Evolutionary conservation across 768 basidiomycete genomes (phyloP).

Genomic region (Russula dissimulans): DNA sequence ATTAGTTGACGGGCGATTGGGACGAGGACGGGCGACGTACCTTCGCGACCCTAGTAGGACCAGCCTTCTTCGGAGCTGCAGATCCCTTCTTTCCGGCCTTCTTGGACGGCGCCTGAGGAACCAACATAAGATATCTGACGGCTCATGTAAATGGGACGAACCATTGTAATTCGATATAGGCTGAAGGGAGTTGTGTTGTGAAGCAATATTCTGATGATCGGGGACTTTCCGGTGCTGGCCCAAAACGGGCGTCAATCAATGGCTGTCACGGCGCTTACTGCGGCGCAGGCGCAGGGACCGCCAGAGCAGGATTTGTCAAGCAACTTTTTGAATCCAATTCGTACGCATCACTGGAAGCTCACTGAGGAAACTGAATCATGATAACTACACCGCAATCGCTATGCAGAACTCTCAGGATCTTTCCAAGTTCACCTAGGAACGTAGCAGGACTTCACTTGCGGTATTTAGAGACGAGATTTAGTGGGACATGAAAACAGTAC

Average conservation of each 20-base stretch:
- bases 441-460: too few species aligned
- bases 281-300: too few species aligned
- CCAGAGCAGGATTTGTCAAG: too few species aligned
- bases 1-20: background rate
- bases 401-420: too few species aligned
- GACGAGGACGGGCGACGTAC: constrained; percentile 30
- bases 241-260: background rate
- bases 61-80: constrained; percentile 53
- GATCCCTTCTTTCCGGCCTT: constrained; percentile 82
- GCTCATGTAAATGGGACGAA: background rate
- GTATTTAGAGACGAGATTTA: too few species aligned
- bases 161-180: constrained; percentile 11
- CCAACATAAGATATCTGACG: background rate
- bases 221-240: background rate
- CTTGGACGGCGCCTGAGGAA: constrained; percentile 63
- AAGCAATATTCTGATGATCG: background rate
- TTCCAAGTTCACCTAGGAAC: too few species aligned
- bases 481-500: too few species aligned
- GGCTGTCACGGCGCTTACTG: too few species aligned
- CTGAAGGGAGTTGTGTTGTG: background rate
- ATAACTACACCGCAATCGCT: too few species aligned
- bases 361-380: too few species aligned
- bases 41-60: constrained; percentile 61
- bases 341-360: too few species aligned
- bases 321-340: too few species aligned